These are phyloP conservation scores for Cryomyces antarcticus DNA, from an alignment of 495 filamentous ascomycete genomes.

Conservation along the genomic window DNA sequence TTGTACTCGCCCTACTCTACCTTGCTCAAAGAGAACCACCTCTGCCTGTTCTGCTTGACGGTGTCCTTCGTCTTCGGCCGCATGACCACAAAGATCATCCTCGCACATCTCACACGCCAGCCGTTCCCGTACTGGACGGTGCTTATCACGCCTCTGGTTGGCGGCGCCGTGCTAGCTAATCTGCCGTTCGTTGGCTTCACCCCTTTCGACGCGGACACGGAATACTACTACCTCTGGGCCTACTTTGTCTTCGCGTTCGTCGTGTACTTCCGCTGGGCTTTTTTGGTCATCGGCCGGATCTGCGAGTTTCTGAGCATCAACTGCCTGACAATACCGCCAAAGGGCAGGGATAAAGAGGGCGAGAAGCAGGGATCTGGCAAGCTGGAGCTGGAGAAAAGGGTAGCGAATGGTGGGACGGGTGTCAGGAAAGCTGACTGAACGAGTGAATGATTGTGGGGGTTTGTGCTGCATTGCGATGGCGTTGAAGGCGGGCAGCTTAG, in stretches of 20 bases:
- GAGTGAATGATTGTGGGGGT: no score
- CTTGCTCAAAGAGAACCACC: constrained; percentile 46
- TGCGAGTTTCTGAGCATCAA: constrained; percentile 84
- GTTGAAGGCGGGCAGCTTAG: no score
- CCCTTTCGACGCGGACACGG: constrained; percentile 22
- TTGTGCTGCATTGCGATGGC: no score
- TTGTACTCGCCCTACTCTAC: constrained; percentile 71
- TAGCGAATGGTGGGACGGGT: background rate
- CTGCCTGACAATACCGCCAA: constrained; percentile 56
- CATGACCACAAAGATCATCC: constrained; percentile 98
- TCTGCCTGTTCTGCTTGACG: constrained; percentile 81
- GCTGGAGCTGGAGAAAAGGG: background rate
- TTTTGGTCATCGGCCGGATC: constrained; percentile 76
- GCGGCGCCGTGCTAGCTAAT: constrained; percentile 67
- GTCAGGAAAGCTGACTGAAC: no score
- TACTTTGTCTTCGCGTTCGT: constrained; percentile 67
- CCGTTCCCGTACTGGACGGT: constrained; percentile 95
- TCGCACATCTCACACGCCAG: constrained; percentile 81
- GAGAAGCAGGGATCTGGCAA: background rate
- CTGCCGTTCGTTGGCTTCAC: constrained; percentile 54
- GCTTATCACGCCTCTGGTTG: constrained; percentile 65
- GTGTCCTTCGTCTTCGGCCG: constrained; percentile 96
- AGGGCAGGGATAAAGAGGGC: constrained; percentile 6
- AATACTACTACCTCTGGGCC: constrained; percentile 60
- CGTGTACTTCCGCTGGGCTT: constrained; percentile 82